Conservation (phyloP, 495 filamentous ascomycete genomes). For the Pseudomonodictys pantanalensis region DNA sequence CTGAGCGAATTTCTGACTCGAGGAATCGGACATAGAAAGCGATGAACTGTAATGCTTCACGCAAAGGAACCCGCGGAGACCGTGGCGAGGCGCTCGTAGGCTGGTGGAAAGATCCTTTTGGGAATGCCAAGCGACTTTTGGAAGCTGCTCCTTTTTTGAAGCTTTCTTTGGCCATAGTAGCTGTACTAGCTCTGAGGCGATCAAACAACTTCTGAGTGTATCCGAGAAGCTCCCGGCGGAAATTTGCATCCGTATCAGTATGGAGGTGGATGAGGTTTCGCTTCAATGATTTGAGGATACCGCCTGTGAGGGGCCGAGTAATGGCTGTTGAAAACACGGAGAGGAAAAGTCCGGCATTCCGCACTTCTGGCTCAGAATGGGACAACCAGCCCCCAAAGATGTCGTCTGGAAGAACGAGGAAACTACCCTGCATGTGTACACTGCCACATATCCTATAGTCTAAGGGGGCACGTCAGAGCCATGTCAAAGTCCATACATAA, state of each 20-base stretch:
- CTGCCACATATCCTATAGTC: conserved; percentile 26
- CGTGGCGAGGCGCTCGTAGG: not conserved
- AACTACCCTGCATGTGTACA: conserved; percentile 12
- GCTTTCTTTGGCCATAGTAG: conserved; percentile 26
- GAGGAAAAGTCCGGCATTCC: conserved; percentile 72
- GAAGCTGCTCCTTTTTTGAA: not conserved
- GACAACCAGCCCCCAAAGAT: conserved; percentile 55
- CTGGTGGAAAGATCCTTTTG: not conserved
- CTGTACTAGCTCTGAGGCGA: conserved; percentile 35
- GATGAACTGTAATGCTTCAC: conserved; percentile 59
- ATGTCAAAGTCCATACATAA: too few species aligned
- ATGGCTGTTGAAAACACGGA: conserved; percentile 66
- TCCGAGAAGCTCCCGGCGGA: conserved; percentile 71
- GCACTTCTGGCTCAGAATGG: conserved; percentile 28
- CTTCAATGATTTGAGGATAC: conserved; percentile 58
- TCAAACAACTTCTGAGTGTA: conserved; percentile 62
- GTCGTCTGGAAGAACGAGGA: conserved; percentile 44
- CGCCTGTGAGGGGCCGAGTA: conserved; percentile 63
- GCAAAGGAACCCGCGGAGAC: not conserved
- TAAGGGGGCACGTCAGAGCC: too few species aligned
- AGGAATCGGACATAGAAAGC: conserved; percentile 69
- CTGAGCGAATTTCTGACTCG: conserved; percentile 66
- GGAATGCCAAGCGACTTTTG: not conserved
- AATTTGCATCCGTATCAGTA: conserved; percentile 78
- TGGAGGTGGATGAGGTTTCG: conserved; percentile 64